These are phyloP conservation scores for Lentinula novae-zelandiae DNA, from an alignment of 1,284 basidiomycete species.

Conservation along the genomic window DNA sequence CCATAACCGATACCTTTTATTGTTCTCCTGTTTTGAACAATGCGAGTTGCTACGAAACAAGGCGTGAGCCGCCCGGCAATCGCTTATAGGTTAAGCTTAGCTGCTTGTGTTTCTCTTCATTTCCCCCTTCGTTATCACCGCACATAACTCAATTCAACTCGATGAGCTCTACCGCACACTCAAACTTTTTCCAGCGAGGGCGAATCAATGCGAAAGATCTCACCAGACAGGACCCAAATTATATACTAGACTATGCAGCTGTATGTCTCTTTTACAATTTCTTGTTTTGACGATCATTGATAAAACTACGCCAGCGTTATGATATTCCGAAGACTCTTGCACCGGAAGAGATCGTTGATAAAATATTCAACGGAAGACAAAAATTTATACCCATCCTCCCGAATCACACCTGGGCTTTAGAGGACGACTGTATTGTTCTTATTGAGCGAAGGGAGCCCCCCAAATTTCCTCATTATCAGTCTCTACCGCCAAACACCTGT, in stretches of 20 bases:
- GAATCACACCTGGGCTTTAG: slow-evolving; percentile 8
- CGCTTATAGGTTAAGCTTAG: neutral
- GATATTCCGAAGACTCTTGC: slow-evolving; percentile 4
- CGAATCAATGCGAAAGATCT: slow-evolving; percentile 10
- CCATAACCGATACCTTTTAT: neutral
- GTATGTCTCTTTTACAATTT: neutral
- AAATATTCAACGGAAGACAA: slow-evolving; percentile 6
- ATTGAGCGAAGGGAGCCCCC: neutral
- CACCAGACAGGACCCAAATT: neutral
- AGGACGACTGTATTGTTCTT: neutral
- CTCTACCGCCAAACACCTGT: neutral
- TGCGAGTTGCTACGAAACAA: neutral
- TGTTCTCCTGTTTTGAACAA: neutral
- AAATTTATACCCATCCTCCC: slow-evolving; percentile 9
- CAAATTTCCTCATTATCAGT: neutral
- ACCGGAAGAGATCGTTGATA: slow-evolving; percentile 3
- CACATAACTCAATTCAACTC: neutral
- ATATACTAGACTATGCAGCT: slow-evolving; percentile 10
- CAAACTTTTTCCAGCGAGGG: slow-evolving; percentile 1
- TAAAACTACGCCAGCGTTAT: slow-evolving; percentile 5
- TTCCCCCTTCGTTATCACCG: neutral
- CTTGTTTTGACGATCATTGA: neutral
- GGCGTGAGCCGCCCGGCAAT: neutral
- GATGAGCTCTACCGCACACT: neutral
- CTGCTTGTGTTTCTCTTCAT: neutral